These are phyloP conservation scores for Leccinum subtestaceum DNA, from an alignment of 768 basidiomycete species.

Conservation along the genomic window DNA sequence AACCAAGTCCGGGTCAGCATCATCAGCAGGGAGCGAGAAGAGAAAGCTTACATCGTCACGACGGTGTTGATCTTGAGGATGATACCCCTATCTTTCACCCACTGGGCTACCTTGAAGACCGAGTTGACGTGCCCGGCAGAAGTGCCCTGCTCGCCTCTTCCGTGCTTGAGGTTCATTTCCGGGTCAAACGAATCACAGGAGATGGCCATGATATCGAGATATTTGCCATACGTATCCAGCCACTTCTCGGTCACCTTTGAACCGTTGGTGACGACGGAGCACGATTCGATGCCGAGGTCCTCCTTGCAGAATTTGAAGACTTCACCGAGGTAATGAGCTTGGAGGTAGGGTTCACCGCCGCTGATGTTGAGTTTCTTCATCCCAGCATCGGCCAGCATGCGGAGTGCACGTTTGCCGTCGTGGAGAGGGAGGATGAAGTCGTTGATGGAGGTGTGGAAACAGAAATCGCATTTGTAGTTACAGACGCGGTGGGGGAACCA, in stretches of 20 bases:
- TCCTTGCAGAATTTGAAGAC: constrained; percentile 34
- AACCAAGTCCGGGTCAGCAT: not conserved
- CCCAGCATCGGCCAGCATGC: constrained; percentile 27
- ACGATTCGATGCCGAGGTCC: constrained; percentile 31
- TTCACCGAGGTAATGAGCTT: constrained; percentile 31
- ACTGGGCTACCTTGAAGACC: constrained; percentile 31
- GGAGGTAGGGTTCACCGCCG: constrained; percentile 34
- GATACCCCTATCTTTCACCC: constrained; percentile 31
- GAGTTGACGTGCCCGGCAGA: constrained; percentile 24
- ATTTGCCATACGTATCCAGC: constrained; percentile 35
- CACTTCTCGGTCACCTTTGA: constrained; percentile 37
- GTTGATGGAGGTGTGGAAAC: constrained; percentile 34
- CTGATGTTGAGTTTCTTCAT: constrained; percentile 37
- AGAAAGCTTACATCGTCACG: constrained; percentile 24
- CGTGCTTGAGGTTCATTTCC: constrained; percentile 31
- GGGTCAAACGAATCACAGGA: constrained; percentile 36
- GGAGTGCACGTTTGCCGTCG: constrained; percentile 30
- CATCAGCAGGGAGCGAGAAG: not conserved
- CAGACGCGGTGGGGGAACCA: constrained; percentile 15
- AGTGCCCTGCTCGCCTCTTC: constrained; percentile 29
- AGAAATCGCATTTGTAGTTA: constrained; percentile 36
- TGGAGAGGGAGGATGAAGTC: constrained; percentile 29
- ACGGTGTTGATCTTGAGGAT: constrained; percentile 35
- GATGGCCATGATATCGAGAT: constrained; percentile 37
- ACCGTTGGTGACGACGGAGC: constrained; percentile 29